These are phyloP conservation scores for Actinomortierella ambigua DNA, from an alignment of 371 early-diverging fungal species.

Conservation along the genomic window DNA sequence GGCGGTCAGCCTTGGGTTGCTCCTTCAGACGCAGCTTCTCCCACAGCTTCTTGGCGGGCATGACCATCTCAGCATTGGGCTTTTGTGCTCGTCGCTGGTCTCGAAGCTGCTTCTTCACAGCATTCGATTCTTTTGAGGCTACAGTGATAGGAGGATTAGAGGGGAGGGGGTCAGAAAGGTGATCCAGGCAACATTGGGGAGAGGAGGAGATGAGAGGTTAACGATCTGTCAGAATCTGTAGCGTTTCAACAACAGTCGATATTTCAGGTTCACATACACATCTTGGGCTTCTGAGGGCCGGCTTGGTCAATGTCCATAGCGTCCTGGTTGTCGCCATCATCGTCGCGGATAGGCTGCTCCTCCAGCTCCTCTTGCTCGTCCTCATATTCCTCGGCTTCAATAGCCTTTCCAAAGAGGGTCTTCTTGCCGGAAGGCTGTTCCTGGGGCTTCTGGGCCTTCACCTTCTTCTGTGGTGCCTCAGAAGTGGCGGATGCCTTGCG, in stretches of 20 bases:
- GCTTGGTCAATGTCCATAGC: slow-evolving; percentile 33
- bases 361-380: slow-evolving; percentile 30
- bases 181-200: neutral
- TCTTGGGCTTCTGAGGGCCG: slow-evolving; percentile 33
- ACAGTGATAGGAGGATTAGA: too few relatives aligned
- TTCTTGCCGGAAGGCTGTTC: slow-evolving; percentile 24
- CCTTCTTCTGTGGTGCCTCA: slow-evolving; percentile 33
- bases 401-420: slow-evolving; percentile 36
- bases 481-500: slow-evolving; percentile 28
- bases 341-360: slow-evolving; percentile 42
- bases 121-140: slow-evolving; percentile 45
- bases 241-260: too few relatives aligned
- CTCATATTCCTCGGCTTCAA: slow-evolving; percentile 21
- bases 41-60: slow-evolving; percentile 84
- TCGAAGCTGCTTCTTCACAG: slow-evolving; percentile 59
- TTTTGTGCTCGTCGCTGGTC: slow-evolving; percentile 75
- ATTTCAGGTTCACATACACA: slow-evolving; percentile 25
- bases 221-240: too few relatives aligned
- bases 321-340: slow-evolving; percentile 27
- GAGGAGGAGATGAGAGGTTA: neutral
- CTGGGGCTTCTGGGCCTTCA: slow-evolving; percentile 6
- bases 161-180: neutral
- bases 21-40: slow-evolving; percentile 84
- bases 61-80: slow-evolving; percentile 73
- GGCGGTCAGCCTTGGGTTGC: slow-evolving; percentile 65